Evolutionary conservation across 768 basidiomycete species (phyloP).

Genomic region (Hericium erinaceus): DNA sequence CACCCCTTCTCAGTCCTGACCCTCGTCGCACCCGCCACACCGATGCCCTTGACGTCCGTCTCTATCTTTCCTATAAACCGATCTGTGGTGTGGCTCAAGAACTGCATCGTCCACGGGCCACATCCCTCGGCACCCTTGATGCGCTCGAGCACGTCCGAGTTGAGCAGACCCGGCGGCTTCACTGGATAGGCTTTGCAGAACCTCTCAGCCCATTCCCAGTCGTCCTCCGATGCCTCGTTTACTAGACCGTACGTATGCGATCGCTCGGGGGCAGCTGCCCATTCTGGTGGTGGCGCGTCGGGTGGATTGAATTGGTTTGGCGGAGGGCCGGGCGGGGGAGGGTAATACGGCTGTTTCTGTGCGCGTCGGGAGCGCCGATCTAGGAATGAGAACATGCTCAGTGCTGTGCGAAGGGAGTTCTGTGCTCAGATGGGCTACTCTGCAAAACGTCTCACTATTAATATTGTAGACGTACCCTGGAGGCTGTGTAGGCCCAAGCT

Average conservation of each 20-base stretch:
- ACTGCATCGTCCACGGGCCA: conserved; percentile 44
- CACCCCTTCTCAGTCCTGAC: conserved; percentile 36
- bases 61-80: conserved; percentile 39
- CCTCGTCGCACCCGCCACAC: conserved; percentile 27
- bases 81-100: conserved; percentile 25
- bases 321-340: neutral
- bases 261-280: conserved; percentile 51
- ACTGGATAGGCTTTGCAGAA: conserved; percentile 39
- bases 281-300: conserved; percentile 33
- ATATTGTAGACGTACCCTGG: too few species aligned
- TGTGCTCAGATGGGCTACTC: too few species aligned
- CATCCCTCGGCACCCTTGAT: conserved; percentile 35
- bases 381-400: too few species aligned
- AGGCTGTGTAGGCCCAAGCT: too few species aligned
- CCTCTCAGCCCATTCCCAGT: conserved; percentile 39
- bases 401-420: too few species aligned
- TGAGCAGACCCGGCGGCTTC: conserved; percentile 34
- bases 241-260: conserved; percentile 39
- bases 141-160: conserved; percentile 43
- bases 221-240: conserved; percentile 48
- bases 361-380: neutral
- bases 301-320: neutral
- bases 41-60: conserved; percentile 19
- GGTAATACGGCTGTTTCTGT: neutral
- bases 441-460: too few species aligned